Conservation (phyloP, 2,329 filamentous ascomycete species). For the Aspergillus fischeri region DNA sequence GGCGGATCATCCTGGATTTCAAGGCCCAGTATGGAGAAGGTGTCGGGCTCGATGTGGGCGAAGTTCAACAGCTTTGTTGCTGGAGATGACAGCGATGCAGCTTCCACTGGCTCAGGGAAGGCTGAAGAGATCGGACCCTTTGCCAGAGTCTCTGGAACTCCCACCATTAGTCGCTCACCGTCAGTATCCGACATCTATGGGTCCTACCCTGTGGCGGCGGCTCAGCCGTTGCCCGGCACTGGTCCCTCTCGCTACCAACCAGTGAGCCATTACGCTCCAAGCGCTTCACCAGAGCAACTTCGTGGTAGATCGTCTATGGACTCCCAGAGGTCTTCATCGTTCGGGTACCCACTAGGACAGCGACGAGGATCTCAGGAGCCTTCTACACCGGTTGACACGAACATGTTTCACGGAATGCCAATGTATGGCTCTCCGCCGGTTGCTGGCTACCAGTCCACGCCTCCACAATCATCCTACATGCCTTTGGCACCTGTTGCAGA, state of each 20-base stretch:
- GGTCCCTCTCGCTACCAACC: conserved; percentile 43
- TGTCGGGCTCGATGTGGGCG: conserved; percentile 83
- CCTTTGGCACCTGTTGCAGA: conserved; percentile 40
- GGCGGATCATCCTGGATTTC: conserved; percentile 83
- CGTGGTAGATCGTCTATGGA: conserved; percentile 49
- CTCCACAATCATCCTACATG: conserved; percentile 35
- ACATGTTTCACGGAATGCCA: conserved; percentile 27
- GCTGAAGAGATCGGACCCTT: conserved; percentile 72
- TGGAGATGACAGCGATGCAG: conserved; percentile 74
- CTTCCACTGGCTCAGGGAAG: conserved; percentile 54
- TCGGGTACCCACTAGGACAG: conserved; percentile 29
- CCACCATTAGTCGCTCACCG: conserved; percentile 68
- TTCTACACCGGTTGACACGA: conserved; percentile 30
- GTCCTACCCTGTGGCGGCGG: conserved; percentile 43
- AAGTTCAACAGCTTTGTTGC: conserved; percentile 96
- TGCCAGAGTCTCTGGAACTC: conserved; percentile 70
- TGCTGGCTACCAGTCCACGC: conserved; percentile 33
- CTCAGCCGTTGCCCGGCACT: conserved; percentile 29
- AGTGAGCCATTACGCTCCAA: conserved; percentile 43
- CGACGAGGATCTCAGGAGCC: conserved; percentile 37
- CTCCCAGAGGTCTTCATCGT: conserved; percentile 41
- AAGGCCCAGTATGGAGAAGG: conserved; percentile 92
- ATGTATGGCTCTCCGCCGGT: conserved; percentile 31
- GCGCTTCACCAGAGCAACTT: conserved; percentile 50
- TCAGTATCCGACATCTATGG: conserved; percentile 75